phyloP scores from a whole-genome alignment of 1,284 basidiomycete genomes.

The Chalciporus piperatoides region DNA sequence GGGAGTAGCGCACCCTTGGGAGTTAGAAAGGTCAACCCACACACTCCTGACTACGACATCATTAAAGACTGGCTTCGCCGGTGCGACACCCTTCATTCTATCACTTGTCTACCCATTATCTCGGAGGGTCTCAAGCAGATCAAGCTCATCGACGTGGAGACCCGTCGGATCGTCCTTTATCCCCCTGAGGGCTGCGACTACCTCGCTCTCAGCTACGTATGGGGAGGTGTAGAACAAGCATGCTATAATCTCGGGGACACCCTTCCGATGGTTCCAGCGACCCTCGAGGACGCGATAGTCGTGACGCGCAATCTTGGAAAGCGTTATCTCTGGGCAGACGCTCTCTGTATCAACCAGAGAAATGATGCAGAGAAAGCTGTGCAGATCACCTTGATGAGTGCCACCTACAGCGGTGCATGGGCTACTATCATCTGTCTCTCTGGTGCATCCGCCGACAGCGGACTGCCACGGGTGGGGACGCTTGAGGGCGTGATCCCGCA shows the following conservation, averaged over 20 bases:
- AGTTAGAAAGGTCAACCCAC: constrained; percentile 3
- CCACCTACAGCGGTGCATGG: constrained; percentile 17
- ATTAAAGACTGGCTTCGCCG: constrained; percentile 13
- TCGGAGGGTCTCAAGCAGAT: constrained; percentile 8
- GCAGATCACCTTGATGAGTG: constrained; percentile 20
- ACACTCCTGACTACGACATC: constrained; percentile 1
- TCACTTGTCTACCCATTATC: constrained; percentile 4
- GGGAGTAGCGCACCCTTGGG: constrained; percentile 2
- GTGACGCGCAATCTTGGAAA: constrained; percentile 16
- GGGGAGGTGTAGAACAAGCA: constrained; percentile 16
- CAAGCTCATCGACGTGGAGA: constrained; percentile 14
- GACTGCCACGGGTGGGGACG: constrained; percentile 16
- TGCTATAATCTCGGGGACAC: constrained; percentile 7
- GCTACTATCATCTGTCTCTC: constrained; percentile 13
- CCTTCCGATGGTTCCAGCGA: constrained; percentile 10
- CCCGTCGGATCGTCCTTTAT: constrained; percentile 11
- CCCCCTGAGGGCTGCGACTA: constrained; percentile 8
- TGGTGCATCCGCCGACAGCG: constrained; percentile 7
- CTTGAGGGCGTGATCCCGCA: constrained; percentile 7
- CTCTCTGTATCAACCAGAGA: constrained; percentile 20
- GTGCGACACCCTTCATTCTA: constrained; percentile 11
- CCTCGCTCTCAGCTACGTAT: constrained; percentile 24
- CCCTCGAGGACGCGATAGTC: constrained; percentile 18
- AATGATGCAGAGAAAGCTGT: constrained; percentile 7
- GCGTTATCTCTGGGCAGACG: constrained; percentile 19